Conservation (phyloP, 805 yeast genomes). For the Schizosaccharomyces osmophilus region DNA sequence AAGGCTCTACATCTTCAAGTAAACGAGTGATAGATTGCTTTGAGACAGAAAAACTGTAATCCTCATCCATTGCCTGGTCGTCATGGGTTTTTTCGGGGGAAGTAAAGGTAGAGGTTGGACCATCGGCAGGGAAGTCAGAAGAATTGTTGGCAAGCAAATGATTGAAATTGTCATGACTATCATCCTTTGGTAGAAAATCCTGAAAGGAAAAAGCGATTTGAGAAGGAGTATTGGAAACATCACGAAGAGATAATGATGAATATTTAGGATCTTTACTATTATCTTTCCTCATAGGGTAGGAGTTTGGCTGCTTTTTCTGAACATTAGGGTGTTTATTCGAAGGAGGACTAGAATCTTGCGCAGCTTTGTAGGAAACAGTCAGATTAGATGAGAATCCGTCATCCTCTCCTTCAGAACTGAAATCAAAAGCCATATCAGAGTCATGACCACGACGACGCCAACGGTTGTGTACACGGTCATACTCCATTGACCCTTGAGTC, state of each 20-base stretch:
- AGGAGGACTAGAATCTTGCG: background rate
- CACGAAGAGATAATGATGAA: background rate
- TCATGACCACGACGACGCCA: conserved; percentile 7
- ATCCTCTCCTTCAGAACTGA: background rate
- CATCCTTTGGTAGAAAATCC: background rate
- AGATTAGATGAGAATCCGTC: background rate
- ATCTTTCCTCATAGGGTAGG: background rate
- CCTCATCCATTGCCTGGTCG: conserved; percentile 15
- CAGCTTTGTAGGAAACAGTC: background rate
- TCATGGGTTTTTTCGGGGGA: conserved; percentile 15
- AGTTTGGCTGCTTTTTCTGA: background rate
- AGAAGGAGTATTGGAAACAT: background rate
- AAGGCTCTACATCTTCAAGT: conserved; percentile 18
- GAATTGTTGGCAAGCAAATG: too few species aligned
- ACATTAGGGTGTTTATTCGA: background rate
- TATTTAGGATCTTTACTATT: background rate
- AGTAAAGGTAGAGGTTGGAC: background rate
- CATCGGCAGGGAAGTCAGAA: background rate
- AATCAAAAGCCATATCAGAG: background rate
- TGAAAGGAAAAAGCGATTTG: background rate
- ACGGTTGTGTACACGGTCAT: conserved; percentile 7
- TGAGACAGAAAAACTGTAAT: conserved; percentile 20
- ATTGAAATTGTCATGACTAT: background rate
- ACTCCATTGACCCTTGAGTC: conserved; percentile 9
- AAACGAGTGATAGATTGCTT: conserved; percentile 20